Percentiles rank a stretch among this genome's conserved stretches.
These are phyloP conservation scores for Trichoderma brevicompactum DNA, from an alignment of 2,329 filamentous ascomycete genomes.

Conservation along the genomic window DNA sequence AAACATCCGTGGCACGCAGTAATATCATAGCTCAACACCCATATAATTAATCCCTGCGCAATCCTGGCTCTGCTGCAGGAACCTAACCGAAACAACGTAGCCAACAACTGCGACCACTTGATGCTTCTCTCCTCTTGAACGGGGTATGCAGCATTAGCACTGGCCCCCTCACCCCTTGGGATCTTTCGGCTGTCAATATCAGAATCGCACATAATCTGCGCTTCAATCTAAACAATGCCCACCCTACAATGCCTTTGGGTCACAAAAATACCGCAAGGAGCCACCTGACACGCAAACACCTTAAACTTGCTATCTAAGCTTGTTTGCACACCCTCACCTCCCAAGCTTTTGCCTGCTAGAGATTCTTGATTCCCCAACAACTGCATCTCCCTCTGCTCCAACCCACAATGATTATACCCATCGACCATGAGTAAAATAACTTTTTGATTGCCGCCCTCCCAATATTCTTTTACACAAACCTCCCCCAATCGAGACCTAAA, in stretches of 20 bases:
- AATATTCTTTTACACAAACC: slow-evolving; percentile 7
- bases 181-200: background rate
- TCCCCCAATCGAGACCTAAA: slow-evolving; percentile 3
- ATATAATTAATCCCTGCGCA: background rate
- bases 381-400: background rate
- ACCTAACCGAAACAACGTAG: background rate
- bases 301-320: slow-evolving; percentile 21
- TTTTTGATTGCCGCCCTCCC: slow-evolving; percentile 13
- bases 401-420: slow-evolving; percentile 3
- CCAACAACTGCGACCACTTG: background rate
- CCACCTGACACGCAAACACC: slow-evolving; percentile 22
- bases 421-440: slow-evolving; percentile 11
- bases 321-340: slow-evolving; percentile 17
- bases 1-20: slow-evolving; percentile 14
- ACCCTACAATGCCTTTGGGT: background rate
- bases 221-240: background rate
- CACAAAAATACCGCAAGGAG: background rate
- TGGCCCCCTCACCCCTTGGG: no score
- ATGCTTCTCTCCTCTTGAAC: background rate
- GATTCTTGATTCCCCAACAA: background rate
- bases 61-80: background rate
- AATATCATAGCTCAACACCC: background rate
- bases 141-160: background rate
- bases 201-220: background rate
- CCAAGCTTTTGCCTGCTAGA: background rate